Conservation (phyloP, 805 yeast genomes). For the Komagataella pastoris region DNA sequence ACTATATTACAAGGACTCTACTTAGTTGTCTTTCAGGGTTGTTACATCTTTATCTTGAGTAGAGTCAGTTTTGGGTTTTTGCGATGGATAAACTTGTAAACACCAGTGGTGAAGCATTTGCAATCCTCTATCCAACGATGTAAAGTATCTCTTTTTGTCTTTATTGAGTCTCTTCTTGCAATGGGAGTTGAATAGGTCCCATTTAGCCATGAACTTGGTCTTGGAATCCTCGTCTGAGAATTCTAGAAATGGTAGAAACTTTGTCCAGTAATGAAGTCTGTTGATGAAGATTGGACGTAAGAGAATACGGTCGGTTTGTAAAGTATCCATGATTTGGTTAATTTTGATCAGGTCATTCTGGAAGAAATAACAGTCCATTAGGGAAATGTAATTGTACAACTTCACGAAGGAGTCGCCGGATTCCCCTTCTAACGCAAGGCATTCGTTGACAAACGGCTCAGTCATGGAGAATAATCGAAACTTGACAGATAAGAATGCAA, state of each 20-base stretch:
- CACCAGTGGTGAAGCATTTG: not conserved
- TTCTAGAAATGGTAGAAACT: constrained; percentile 2
- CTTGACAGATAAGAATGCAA: not conserved
- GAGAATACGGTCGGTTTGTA: not conserved
- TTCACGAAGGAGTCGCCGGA: not conserved
- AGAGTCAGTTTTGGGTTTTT: not conserved
- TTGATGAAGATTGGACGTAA: not conserved
- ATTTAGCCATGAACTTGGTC: not conserved
- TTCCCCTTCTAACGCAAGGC: not conserved
- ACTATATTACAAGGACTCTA: not conserved
- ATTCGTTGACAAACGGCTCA: not conserved
- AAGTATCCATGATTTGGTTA: not conserved
- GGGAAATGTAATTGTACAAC: not conserved
- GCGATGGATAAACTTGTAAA: not conserved
- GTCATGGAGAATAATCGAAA: not conserved
- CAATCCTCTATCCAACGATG: not conserved
- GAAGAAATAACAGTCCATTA: not conserved
- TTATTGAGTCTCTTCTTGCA: not conserved
- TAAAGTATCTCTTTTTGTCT: not conserved
- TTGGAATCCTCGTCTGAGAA: constrained; percentile 1
- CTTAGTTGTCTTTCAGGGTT: not conserved
- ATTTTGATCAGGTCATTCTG: not conserved
- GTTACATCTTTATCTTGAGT: not conserved
- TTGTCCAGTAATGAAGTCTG: not conserved
- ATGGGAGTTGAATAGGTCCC: not conserved